Conservation (phyloP, 805 yeast genomes). For the Kluyveromyces aestuarii region DNA sequence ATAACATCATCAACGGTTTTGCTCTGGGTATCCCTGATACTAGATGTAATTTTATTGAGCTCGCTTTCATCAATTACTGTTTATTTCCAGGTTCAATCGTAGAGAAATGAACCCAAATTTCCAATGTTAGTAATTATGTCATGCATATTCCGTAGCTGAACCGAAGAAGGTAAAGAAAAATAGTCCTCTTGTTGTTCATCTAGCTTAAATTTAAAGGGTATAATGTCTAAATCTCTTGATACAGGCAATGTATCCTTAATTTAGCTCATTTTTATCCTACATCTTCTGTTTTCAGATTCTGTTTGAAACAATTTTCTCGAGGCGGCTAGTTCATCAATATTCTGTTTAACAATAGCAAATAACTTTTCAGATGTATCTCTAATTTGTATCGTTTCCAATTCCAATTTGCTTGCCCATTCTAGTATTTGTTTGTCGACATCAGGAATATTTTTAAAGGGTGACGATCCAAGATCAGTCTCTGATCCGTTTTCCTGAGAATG, state of each 20-base stretch:
- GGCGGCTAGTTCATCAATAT: slow-evolving; percentile 7
- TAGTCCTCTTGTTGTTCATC: too few species aligned
- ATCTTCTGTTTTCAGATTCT: background rate
- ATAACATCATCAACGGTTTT: background rate
- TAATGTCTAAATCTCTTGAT: background rate
- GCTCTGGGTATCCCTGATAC: background rate
- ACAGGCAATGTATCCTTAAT: background rate
- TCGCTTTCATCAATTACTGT: background rate
- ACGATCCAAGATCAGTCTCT: slow-evolving; percentile 2
- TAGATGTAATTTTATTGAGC: background rate
- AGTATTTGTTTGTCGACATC: slow-evolving; percentile 30
- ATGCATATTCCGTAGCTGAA: too few species aligned
- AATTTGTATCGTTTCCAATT: slow-evolving; percentile 38
- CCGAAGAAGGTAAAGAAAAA: too few species aligned
- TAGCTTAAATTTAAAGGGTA: background rate
- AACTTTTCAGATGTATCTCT: slow-evolving; percentile 25
- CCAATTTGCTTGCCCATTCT: slow-evolving; percentile 43
- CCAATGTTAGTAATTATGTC: background rate
- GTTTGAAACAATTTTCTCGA: slow-evolving; percentile 1
- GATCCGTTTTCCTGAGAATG: background rate
- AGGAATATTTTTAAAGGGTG: slow-evolving; percentile 1
- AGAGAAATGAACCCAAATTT: background rate
- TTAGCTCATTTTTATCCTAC: background rate
- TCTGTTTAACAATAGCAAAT: slow-evolving; percentile 11
- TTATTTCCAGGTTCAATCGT: background rate